These are phyloP conservation scores for Blakeslea trispora DNA, from an alignment of 371 early-diverging fungal species.

Conservation along the genomic window DNA sequence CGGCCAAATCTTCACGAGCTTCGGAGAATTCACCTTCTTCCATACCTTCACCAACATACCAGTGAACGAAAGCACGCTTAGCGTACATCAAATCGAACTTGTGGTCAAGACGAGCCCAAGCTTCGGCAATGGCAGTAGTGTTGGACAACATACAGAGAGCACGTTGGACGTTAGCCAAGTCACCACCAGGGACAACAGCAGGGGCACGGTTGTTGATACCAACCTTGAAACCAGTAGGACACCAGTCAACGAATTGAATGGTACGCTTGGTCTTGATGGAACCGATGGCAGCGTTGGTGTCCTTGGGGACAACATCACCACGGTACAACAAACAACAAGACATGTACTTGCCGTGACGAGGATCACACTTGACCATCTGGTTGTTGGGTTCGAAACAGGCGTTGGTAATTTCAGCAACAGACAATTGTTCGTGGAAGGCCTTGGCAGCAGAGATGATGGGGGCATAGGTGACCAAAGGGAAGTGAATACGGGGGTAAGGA, in stretches of 20 bases:
- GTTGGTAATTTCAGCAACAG: conserved; percentile 87
- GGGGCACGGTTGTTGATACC: conserved; percentile 92
- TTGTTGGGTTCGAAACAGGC: conserved; percentile 93
- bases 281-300: conserved; percentile 88
- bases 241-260: conserved; percentile 97
- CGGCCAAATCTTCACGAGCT: conserved; percentile 99
- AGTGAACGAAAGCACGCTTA: conserved; percentile 97
- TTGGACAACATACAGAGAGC: conserved; percentile 95
- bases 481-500: conserved; percentile 95
- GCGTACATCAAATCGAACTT: conserved; percentile 97
- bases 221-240: conserved; percentile 97
- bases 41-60: conserved; percentile 96
- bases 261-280: conserved; percentile 89
- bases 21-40: conserved; percentile 97
- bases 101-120: conserved; percentile 92
- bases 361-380: conserved; percentile 97
- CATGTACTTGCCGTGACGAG: conserved; percentile 94
- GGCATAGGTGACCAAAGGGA: conserved; percentile 93
- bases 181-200: conserved; percentile 85
- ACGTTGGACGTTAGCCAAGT: conserved; percentile 86
- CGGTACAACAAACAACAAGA: conserved; percentile 93
- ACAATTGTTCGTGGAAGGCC: conserved; percentile 89
- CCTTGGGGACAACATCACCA: conserved; percentile 87
- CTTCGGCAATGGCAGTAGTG: conserved; percentile 95
- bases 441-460: conserved; percentile 90